Conservation (phyloP, 108 stramenopile genomes). For the Cyclotella distinguenda region DNA sequence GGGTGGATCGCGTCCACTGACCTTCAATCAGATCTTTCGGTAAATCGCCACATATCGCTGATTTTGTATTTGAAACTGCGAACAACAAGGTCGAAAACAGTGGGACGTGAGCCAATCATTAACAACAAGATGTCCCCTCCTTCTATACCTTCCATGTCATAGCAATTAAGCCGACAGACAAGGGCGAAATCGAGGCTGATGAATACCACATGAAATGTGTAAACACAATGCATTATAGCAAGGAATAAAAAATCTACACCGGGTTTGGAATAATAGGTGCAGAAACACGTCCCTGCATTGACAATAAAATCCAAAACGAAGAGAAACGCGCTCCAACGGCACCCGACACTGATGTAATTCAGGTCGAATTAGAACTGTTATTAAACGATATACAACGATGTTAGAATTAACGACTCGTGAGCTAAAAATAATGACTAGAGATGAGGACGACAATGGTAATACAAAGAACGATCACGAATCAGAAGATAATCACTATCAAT, state of each 20-base stretch:
- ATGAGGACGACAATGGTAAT: too few species aligned
- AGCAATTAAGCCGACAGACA: slow-evolving; percentile 20
- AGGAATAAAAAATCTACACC: slow-evolving; percentile 47
- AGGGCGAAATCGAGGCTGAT: slow-evolving; percentile 43
- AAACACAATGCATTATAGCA: slow-evolving; percentile 28
- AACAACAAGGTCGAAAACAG: too few species aligned
- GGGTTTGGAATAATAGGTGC: slow-evolving; percentile 38
- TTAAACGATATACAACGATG: too few species aligned
- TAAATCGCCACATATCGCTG: too few species aligned
- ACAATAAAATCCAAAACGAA: neutral
- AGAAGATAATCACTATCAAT: slow-evolving; percentile 49
- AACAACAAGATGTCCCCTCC: slow-evolving; percentile 32
- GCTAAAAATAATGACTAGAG: too few species aligned
- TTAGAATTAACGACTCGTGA: too few species aligned
- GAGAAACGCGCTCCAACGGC: neutral
- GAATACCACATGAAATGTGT: slow-evolving; percentile 7
- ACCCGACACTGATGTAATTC: too few species aligned
- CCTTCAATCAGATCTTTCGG: too few species aligned
- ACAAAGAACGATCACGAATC: slow-evolving; percentile 27
- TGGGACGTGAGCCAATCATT: too few species aligned
- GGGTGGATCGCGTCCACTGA: too few species aligned
- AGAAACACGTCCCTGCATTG: slow-evolving; percentile 46
- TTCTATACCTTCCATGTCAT: slow-evolving; percentile 48
- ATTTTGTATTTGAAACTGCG: too few species aligned
- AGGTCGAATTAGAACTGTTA: too few species aligned